Conservation (phyloP, 1,284 basidiomycete species). For the Naganishia cerealis region DNA sequence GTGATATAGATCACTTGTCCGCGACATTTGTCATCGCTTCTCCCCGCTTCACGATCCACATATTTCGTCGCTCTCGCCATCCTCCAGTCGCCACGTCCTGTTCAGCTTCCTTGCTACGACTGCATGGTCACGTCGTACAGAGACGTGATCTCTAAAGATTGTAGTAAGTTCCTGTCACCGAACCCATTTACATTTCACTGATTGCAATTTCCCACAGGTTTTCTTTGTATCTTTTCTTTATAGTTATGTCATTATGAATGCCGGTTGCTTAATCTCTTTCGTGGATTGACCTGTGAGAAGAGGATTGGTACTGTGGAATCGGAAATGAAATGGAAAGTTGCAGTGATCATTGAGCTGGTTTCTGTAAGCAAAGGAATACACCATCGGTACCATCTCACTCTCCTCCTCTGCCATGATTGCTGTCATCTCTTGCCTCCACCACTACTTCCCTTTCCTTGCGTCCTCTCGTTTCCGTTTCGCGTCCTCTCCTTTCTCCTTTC, state of each 20-base stretch:
- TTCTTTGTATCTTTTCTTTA: background rate
- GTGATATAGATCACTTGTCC: too few relatives aligned
- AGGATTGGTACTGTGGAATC: background rate
- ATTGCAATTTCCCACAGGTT: background rate
- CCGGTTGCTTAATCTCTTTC: background rate
- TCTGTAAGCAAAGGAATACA: slow-evolving; percentile 1
- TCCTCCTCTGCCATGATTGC: background rate
- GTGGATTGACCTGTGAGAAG: background rate
- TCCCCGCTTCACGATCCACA: background rate
- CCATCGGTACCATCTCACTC: background rate
- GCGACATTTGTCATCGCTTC: too few relatives aligned
- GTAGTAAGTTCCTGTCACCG: slow-evolving; percentile 1
- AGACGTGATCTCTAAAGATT: slow-evolving; percentile 2
- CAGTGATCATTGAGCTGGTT: background rate
- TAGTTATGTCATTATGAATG: slow-evolving; percentile 2
- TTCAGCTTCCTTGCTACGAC: background rate
- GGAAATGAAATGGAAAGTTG: background rate
- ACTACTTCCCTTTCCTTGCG: background rate
- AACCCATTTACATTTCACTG: background rate
- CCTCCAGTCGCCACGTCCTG: background rate
- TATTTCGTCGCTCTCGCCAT: background rate
- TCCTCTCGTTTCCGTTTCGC: background rate
- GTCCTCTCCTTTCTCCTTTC: background rate
- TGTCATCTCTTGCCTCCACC: background rate
- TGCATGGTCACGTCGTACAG: slow-evolving; percentile 3